A percentile compares a stretch with the other conserved stretches of the same genome.
Conservation (phyloP, 371 early-diverging fungal species). For the Phascolomyces articulosus region DNA sequence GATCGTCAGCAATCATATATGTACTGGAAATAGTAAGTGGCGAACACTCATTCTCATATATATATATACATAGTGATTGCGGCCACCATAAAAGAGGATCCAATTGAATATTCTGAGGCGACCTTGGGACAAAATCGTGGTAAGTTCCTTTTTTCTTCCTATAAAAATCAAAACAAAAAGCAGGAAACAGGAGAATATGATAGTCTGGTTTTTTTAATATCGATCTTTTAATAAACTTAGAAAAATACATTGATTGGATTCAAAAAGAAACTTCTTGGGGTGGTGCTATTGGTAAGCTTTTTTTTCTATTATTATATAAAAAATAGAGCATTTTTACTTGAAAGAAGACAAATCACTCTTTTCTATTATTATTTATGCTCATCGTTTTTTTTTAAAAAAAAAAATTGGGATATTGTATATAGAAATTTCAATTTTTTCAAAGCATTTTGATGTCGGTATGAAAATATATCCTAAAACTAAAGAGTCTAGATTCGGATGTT, state of each 20-base stretch:
- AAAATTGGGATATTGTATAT: too few species aligned
- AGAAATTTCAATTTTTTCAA: constrained; percentile 62
- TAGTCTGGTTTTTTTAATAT: neutral
- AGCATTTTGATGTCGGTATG: constrained; percentile 56
- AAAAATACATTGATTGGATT: constrained; percentile 58
- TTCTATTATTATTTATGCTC: too few species aligned
- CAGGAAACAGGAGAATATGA: neutral
- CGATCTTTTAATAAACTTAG: constrained; percentile 14
- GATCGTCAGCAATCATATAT: too few species aligned
- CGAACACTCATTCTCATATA: too few species aligned
- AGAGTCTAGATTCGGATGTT: too few species aligned
- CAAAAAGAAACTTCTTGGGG: constrained; percentile 57
- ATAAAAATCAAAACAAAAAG: neutral
- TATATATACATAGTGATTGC: constrained; percentile 22
- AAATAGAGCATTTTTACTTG: neutral
- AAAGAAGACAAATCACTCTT: too few species aligned
- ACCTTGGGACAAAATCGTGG: constrained; percentile 20
- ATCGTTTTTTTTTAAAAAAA: too few species aligned
- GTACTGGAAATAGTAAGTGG: too few species aligned
- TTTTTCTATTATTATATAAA: neutral
- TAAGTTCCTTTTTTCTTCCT: neutral
- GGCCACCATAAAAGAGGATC: constrained; percentile 19
- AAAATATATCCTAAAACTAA: too few species aligned
- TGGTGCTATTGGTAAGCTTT: constrained; percentile 60
- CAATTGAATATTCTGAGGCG: constrained; percentile 23